Percentiles rank a stretch among this genome's conserved stretches.
Conservation (phyloP, 2,329 filamentous ascomycete genomes). For the Fusarium domesticum region DNA sequence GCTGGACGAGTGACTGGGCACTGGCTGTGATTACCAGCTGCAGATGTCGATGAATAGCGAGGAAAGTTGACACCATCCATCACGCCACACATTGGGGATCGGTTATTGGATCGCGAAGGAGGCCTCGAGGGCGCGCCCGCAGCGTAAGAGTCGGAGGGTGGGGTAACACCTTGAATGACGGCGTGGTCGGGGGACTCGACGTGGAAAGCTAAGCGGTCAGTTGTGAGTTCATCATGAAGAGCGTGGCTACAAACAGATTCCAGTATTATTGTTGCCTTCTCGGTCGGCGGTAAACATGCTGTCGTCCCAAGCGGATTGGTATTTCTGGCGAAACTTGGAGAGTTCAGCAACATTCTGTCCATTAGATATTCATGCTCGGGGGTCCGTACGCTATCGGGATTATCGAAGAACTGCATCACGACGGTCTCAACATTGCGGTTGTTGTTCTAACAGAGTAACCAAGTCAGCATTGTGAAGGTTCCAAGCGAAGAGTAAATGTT, state of each 20-base stretch:
- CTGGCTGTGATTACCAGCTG: neutral
- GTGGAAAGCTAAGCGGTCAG: constrained; percentile 48
- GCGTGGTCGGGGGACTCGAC: constrained; percentile 50
- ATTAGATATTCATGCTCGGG: neutral
- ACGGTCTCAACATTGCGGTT: constrained; percentile 48
- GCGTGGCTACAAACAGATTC: constrained; percentile 40
- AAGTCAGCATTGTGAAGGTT: constrained; percentile 10
- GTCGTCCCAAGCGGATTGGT: constrained; percentile 53
- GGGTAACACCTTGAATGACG: constrained; percentile 44
- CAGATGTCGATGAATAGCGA: neutral
- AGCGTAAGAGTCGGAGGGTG: constrained; percentile 40
- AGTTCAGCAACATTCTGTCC: constrained; percentile 14
- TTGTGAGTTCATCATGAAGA: constrained; percentile 5
- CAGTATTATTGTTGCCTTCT: constrained; percentile 47
- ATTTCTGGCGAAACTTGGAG: constrained; percentile 45
- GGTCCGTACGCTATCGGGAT: constrained; percentile 35
- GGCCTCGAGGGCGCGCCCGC: constrained; percentile 55
- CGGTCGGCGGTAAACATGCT: constrained; percentile 50
- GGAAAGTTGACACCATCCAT: constrained; percentile 42
- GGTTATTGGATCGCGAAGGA: constrained; percentile 57
- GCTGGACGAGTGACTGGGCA: neutral
- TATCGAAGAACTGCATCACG: constrained; percentile 52
- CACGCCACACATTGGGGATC: constrained; percentile 54
- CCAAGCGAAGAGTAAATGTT: neutral
- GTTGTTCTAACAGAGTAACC: constrained; percentile 33